Evolutionary conservation across 495 filamentous ascomycete species (phyloP).

Genomic region (Aspergillus homomorphus): DNA sequence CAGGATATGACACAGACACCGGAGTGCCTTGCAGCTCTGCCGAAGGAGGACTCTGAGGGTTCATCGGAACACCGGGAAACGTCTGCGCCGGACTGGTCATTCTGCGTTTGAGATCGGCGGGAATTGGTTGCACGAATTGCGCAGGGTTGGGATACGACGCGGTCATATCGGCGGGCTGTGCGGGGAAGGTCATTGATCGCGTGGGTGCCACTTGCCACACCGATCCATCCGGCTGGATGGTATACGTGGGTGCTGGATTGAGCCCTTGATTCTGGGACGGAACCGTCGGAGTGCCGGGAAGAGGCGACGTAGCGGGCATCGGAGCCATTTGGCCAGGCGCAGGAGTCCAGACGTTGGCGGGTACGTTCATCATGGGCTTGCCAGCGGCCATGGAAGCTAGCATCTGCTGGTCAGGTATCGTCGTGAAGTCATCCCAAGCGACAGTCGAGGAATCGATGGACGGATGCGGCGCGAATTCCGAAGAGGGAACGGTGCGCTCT

Average conservation of each 20-base stretch:
- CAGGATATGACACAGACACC: constrained; percentile 35
- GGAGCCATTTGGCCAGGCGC: constrained; percentile 23
- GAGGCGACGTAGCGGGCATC: constrained; percentile 28
- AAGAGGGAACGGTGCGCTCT: constrained; percentile 30
- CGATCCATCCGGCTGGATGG: constrained; percentile 39
- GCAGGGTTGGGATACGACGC: constrained; percentile 26
- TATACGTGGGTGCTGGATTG: constrained; percentile 27
- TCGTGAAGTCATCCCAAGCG: constrained; percentile 43
- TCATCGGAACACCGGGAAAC: constrained; percentile 20
- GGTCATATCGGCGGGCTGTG: constrained; percentile 29
- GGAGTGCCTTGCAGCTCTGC: constrained; percentile 29
- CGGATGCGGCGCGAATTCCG: constrained; percentile 30
- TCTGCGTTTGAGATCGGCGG: constrained; percentile 40
- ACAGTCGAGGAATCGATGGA: constrained; percentile 35
- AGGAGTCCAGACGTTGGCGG: constrained; percentile 32
- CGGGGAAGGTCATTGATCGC: constrained; percentile 42
- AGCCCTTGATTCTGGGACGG: constrained; percentile 35
- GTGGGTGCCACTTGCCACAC: constrained; percentile 39
- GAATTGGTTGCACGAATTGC: constrained; percentile 34
- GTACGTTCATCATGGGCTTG: constrained; percentile 41
- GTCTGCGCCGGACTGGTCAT: constrained; percentile 44
- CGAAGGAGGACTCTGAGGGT: constrained; percentile 31
- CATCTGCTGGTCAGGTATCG: constrained; percentile 40
- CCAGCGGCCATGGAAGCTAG: constrained; percentile 34
- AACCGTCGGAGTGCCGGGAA: constrained; percentile 36